phyloP scores from a whole-genome alignment of 2,329 filamentous ascomycete species.

The Phyllosticta capitalensis region DNA sequence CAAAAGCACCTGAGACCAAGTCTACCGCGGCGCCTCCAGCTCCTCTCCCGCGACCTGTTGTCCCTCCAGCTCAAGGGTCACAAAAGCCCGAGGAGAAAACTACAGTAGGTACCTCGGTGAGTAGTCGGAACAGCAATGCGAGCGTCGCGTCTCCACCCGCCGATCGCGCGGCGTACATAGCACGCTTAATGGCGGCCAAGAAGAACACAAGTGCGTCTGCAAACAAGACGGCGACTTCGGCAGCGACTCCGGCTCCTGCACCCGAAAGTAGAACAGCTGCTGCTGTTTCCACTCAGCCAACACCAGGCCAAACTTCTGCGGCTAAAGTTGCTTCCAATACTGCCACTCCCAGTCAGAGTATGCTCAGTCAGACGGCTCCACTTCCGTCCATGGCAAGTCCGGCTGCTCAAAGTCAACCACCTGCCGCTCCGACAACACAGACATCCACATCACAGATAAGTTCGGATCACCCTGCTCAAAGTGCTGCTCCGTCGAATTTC shows the following conservation, averaged over 20 bases:
- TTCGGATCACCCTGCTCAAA: not conserved
- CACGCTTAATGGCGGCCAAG: slow-evolving; percentile 65
- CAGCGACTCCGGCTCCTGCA: not conserved
- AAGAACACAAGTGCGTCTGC: slow-evolving; percentile 36
- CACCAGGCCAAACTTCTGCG: not conserved
- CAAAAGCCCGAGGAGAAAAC: slow-evolving; percentile 1
- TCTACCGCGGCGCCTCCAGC: not conserved
- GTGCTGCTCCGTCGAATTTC: not conserved
- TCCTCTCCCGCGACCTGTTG: not conserved
- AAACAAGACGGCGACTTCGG: slow-evolving; percentile 9
- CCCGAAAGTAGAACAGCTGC: not conserved
- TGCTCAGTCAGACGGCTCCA: not conserved
- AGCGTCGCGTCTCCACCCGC: slow-evolving; percentile 29
- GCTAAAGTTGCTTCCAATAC: not conserved
- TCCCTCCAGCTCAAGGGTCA: not conserved
- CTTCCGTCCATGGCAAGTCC: not conserved
- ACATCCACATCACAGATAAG: not conserved
- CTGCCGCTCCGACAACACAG: not conserved
- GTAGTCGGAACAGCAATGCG: not conserved
- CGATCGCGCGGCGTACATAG: slow-evolving; percentile 67
- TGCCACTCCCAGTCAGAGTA: not conserved
- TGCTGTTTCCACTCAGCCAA: not conserved
- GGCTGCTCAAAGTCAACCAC: not conserved
- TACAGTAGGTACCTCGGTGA: slow-evolving; percentile 1
- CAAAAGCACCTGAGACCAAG: not conserved